phyloP scores from a whole-genome alignment of 129 eudicot species.

The Scalesia atractyloides region DNA sequence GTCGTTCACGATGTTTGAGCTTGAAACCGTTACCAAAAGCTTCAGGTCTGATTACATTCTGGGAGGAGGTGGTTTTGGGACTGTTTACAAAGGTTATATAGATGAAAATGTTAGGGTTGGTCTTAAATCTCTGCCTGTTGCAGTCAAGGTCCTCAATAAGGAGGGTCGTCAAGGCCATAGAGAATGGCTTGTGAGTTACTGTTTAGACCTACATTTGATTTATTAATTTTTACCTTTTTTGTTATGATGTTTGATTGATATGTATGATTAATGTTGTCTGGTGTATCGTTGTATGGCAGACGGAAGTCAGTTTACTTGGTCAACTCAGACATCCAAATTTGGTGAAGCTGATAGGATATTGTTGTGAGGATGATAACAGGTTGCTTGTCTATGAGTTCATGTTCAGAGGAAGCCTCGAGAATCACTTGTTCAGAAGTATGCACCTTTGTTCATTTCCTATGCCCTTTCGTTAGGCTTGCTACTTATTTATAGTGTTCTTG shows the following conservation, averaged over 20 bases:
- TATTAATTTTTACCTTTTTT: not conserved
- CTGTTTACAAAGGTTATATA: slow-evolving; percentile 90
- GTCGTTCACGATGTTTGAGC: slow-evolving; percentile 82
- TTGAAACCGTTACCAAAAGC: slow-evolving; percentile 90
- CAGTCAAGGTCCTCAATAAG: slow-evolving; percentile 91
- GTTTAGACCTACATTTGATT: not conserved
- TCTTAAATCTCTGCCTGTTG: slow-evolving; percentile 89
- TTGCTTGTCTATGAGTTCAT: slow-evolving; percentile 92
- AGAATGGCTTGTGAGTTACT: slow-evolving; percentile 80
- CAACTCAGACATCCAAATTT: slow-evolving; percentile 90
- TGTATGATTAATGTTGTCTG: slow-evolving; percentile 1
- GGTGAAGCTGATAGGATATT: slow-evolving; percentile 88
- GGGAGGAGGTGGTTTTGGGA: slow-evolving; percentile 91
- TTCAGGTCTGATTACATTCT: slow-evolving; percentile 91
- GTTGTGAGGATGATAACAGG: slow-evolving; percentile 92
- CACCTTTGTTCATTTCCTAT: slow-evolving; percentile 22
- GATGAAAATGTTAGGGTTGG: slow-evolving; percentile 94
- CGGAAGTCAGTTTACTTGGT: slow-evolving; percentile 88
- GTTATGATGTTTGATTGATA: not conserved
- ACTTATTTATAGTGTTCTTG: not conserved
- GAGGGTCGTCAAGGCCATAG: slow-evolving; percentile 96
- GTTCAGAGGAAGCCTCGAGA: slow-evolving; percentile 96
- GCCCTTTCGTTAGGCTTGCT: not conserved
- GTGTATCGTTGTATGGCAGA: slow-evolving; percentile 37
- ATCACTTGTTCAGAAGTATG: slow-evolving; percentile 87